These are phyloP conservation scores for Ceratobasidium sp. DNA, from an alignment of 1,284 basidiomycete genomes.

Conservation along the genomic window DNA sequence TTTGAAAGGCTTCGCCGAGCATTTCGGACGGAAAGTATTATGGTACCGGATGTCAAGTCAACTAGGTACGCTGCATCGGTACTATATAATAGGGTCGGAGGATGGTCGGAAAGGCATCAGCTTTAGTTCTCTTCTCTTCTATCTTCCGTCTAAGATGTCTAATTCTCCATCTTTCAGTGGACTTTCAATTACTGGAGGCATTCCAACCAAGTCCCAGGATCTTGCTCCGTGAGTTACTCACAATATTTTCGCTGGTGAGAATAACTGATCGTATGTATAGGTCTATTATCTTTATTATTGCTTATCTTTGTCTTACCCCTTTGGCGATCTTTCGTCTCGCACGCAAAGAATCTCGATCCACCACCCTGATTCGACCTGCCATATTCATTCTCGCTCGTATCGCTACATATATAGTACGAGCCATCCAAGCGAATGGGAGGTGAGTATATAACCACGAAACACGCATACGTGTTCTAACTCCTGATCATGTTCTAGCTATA, in stretches of 20 bases:
- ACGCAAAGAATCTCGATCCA: conserved; percentile 26
- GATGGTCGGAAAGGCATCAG: background rate
- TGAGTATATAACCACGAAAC: background rate
- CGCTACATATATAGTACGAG: conserved; percentile 47
- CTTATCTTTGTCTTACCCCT: conserved; percentile 37
- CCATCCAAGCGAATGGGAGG: conserved; percentile 42
- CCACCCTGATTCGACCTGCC: conserved; percentile 45
- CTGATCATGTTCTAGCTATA: background rate
- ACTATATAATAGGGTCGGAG: conserved; percentile 3
- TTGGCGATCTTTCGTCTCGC: conserved; percentile 42
- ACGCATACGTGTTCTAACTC: background rate
- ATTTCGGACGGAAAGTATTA: background rate
- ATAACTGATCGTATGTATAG: background rate
- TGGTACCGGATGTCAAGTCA: background rate
- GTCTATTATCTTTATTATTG: conserved; percentile 30
- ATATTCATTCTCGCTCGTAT: conserved; percentile 45
- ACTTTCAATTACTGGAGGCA: conserved; percentile 27
- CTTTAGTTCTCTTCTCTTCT: background rate
- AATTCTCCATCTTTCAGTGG: background rate
- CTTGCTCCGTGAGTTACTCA: conserved; percentile 19
- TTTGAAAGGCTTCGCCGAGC: conserved; percentile 2
- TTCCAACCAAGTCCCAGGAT: conserved; percentile 36
- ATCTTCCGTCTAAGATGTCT: conserved; percentile 2
- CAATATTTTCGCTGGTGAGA: background rate
- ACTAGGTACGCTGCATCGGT: too few relatives aligned